phyloP scores from a whole-genome alignment of 2,329 filamentous ascomycete genomes.

The Cadophora malorum region DNA sequence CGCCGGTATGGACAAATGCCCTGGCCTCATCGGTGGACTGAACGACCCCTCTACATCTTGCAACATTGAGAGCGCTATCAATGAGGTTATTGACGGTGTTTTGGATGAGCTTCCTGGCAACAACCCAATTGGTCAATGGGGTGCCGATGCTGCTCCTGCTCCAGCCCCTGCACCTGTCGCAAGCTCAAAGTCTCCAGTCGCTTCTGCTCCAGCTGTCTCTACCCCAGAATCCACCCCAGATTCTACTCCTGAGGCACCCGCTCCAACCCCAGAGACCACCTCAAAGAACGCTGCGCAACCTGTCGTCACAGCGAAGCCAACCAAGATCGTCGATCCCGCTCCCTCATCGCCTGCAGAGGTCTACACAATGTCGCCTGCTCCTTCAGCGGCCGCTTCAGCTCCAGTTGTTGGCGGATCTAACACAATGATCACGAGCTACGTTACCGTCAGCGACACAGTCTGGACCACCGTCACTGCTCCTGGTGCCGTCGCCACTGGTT shows the following conservation, averaged over 20 bases:
- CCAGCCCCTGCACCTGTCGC: conserved; percentile 21
- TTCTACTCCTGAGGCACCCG: not conserved
- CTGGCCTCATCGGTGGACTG: conserved; percentile 59
- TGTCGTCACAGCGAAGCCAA: conserved; percentile 13
- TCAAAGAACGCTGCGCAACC: conserved; percentile 11
- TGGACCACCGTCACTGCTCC: conserved; percentile 45
- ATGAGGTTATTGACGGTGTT: conserved; percentile 53
- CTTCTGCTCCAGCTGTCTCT: conserved; percentile 5
- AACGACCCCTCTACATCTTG: conserved; percentile 57
- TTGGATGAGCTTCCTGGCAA: conserved; percentile 60
- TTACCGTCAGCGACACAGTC: conserved; percentile 55
- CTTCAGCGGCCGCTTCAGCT: conserved; percentile 1
- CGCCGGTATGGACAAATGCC: conserved; percentile 67
- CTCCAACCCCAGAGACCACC: conserved; percentile 18
- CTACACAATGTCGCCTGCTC: not conserved
- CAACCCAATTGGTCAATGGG: conserved; percentile 61
- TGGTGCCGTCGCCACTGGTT: conserved; percentile 36
- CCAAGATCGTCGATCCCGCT: not conserved
- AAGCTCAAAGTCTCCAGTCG: conserved; percentile 16
- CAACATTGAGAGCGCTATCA: conserved; percentile 55
- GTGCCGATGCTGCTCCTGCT: conserved; percentile 28
- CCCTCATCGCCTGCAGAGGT: not conserved
- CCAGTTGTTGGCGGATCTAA: conserved; percentile 43
- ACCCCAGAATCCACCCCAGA: conserved; percentile 11
- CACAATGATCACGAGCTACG: conserved; percentile 35